A percentile compares a stretch with the other conserved stretches of the same genome.
Conservation (phyloP, 1,284 basidiomycete genomes). For the Afroboletus lepidellus region DNA sequence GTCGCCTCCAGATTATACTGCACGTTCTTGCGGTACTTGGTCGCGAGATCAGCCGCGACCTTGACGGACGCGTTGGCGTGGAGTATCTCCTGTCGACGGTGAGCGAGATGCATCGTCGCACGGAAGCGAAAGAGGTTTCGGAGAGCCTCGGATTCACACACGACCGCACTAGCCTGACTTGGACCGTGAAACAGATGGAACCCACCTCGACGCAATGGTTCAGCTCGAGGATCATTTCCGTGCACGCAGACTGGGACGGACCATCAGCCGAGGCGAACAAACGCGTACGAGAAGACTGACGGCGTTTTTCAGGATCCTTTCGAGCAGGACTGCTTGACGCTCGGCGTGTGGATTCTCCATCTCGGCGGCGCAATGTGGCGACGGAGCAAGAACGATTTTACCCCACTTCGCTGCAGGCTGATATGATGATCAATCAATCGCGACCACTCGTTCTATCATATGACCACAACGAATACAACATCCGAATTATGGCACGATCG, state of each 20-base stretch:
- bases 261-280: constrained; percentile 3
- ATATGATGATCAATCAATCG: not conserved
- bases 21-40: constrained; percentile 83
- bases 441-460: not conserved
- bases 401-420: not conserved
- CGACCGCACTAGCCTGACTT: not conserved
- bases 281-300: constrained; percentile 44
- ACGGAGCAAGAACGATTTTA: not conserved
- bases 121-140: not conserved
- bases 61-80: constrained; percentile 70
- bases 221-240: constrained; percentile 77
- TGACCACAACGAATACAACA: not conserved
- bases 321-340: constrained; percentile 83
- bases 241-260: constrained; percentile 69
- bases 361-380: constrained; percentile 7
- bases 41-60: constrained; percentile 73
- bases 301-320: constrained; percentile 87
- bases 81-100: constrained; percentile 58
- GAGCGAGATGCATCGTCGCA: not conserved
- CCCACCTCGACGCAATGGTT: constrained; percentile 74
- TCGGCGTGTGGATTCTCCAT: constrained; percentile 95
- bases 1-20: constrained; percentile 81
- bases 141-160: not conserved
- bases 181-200: not conserved
- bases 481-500: not conserved